Percentiles rank a stretch among this genome's conserved stretches.
phyloP scores from a whole-genome alignment of 768 basidiomycete genomes.

The Leccinum rimulosum region DNA sequence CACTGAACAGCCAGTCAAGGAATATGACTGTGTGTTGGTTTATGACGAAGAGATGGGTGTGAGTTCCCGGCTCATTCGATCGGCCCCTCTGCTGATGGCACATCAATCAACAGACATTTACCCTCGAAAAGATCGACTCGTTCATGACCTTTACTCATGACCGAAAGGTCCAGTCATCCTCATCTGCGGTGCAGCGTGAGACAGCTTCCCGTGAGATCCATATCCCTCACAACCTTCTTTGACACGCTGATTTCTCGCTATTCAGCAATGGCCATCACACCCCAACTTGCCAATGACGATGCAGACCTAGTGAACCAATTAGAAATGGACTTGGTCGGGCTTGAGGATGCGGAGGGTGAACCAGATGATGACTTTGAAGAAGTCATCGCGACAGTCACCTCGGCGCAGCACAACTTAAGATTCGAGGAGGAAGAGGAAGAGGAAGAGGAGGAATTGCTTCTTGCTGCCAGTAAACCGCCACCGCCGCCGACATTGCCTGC shows the following conservation, averaged over 20 bases:
- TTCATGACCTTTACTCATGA: conserved; percentile 54
- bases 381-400: conserved; percentile 32
- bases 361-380: conserved; percentile 46
- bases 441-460: conserved; percentile 35
- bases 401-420: conserved; percentile 33
- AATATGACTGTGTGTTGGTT: conserved; percentile 74
- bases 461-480: conserved; percentile 17
- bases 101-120: conserved; percentile 51
- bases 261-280: conserved; percentile 20
- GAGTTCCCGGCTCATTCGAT: conserved; percentile 23
- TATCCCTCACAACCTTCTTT: not conserved
- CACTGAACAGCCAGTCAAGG: conserved; percentile 55
- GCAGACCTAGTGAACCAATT: conserved; percentile 30
- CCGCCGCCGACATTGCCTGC: conserved; percentile 26
- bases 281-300: conserved; percentile 28
- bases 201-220: conserved; percentile 23
- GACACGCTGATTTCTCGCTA: not conserved
- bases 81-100: conserved; percentile 8
- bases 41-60: conserved; percentile 76
- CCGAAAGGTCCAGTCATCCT: conserved; percentile 37
- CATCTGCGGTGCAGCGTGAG: conserved; percentile 17
- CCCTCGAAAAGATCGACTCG: conserved; percentile 74
- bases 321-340: conserved; percentile 25
- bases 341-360: conserved; percentile 39
- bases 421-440: conserved; percentile 22